Evolutionary conservation across 257 asterid genomes (phyloP), one percentile per base, ranked within the genome.

Genomic region (Solanum pinnatisectum): DNA sequence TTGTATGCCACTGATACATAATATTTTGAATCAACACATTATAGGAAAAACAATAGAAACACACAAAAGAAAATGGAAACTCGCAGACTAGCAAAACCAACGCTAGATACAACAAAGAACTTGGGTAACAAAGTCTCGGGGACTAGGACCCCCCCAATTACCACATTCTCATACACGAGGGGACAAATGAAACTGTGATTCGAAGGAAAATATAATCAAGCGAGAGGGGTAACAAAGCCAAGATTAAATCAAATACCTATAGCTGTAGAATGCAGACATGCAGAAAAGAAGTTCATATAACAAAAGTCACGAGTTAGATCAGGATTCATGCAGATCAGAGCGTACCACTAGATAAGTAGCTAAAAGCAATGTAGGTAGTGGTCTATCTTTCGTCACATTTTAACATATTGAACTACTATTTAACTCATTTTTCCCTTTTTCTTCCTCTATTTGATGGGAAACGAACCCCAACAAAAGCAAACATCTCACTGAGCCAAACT

Each of bases 1-100:
- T 94, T 95, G 90, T 92, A 92, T 85, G 95, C 96, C 91, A 97
- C 99, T 97, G 98, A 84, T 91, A 63, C 39, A 79, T 44, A 44
- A 78, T 25, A 44, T 14, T 27, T 79, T 44, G 67, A 63, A 44
- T 44, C 84, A 79, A 79, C 63, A 27, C 15, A 27, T 79, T n/a
- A 9, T 27, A 15, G 67, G 67, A 15, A 15, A 40, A 15, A 27
- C 27, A 15, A 44, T 16, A 44, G 25, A 79, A 18, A 44, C 63
- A 15, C 67, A 27, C 15, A 73, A 56, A 56, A 36, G 49, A 73
- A 73, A 73, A 35, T 73, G 30, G 49, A 22, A 74, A 37, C 83
- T 73, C 10, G 5, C 46, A 78, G 63, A 78, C 49, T 13, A 78
- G 63, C 37, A 15, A 27, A 40, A 78, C 4, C 63, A 78, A 78